phyloP scores from a whole-genome alignment of 345 rosid genomes.

The Heritiera fomes region DNA sequence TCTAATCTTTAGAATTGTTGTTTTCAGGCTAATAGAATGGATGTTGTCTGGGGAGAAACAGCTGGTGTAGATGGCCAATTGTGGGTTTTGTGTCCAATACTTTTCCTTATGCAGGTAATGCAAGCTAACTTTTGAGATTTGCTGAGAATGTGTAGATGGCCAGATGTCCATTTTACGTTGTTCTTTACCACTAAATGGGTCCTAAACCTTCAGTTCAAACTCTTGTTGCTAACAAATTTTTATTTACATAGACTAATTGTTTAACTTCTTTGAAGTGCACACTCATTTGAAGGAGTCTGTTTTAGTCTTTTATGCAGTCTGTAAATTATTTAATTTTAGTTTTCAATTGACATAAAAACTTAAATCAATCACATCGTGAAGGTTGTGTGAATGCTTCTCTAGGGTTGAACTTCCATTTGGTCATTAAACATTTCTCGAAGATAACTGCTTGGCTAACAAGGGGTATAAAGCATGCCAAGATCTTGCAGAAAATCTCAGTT shows the following conservation, averaged over 20 bases:
- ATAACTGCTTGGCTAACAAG: neutral
- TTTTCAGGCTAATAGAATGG: constrained; percentile 97
- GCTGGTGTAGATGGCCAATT: constrained; percentile 95
- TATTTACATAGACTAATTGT: neutral
- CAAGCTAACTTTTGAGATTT: constrained; percentile 3
- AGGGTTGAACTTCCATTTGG: neutral
- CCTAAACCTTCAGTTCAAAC: neutral
- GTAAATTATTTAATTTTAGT: neutral
- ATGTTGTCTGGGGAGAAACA: constrained; percentile 99
- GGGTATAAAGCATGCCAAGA: neutral
- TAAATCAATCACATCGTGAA: neutral
- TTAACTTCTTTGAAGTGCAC: neutral
- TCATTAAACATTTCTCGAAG: neutral
- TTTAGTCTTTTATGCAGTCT: neutral
- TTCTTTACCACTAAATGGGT: neutral
- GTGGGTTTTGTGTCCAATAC: constrained; percentile 93
- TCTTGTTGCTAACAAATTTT: neutral
- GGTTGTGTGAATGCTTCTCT: neutral
- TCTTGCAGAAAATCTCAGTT: neutral
- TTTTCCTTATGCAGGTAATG: constrained; percentile 88
- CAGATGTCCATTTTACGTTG: neutral
- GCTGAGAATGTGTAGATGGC: constrained; percentile 4
- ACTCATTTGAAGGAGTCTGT: neutral
- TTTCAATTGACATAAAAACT: neutral
- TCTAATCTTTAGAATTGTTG: neutral